Base-by-base conservation (phyloP, 306 rosid species). In the Pueraria montana region DNA sequence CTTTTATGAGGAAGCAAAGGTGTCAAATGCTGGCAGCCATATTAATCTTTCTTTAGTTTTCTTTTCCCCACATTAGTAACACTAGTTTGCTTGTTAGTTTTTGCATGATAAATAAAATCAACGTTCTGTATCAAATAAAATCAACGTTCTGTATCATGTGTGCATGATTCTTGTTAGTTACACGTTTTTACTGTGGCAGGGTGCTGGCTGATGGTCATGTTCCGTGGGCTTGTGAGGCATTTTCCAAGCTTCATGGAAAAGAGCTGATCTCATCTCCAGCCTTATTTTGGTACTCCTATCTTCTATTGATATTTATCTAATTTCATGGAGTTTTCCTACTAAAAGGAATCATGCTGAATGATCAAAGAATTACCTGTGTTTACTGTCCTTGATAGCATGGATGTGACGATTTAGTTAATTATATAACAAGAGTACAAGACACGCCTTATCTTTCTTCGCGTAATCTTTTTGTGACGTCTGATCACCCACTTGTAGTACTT, bases 181-280 rank as follows among this genome's bases (percentile, higher is more conserved):
- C 63, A 40, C 72, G 18, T 48, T 62, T 61, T 82, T 78, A 69
- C 61, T 82, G 45, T 76, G 80, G 87, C 89, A 96, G 99, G 81
- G 99, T 96, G 79, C 88, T 96, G 72, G 99, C 99, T 12, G 99
- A 96, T 82, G 99, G 98, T 79, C 99, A 96, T 74, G 91, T 94
- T 80, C 88, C 97, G 7, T 96, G 99, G 99, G 99, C 98, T 12
- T 96, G 98, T 59, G 99, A 96, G 86, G 99, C 98, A 66, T 96
- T 96, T 83, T 94, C 99, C 32, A 94, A 89, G 84, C 96, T 89
- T 89, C 91, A 92, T 70, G 93, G 90, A 56, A 87, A 85, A 80
- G 92, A 90, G 84, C 92, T 96, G 72, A 64, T 88, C 88, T 76
- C 91, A 32, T 91, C 96, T 66, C 88, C 87, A 18, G 52, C 96